A percentile compares a stretch with the other conserved stretches of the same genome.
Evolutionary conservation across 1,139 yeast genomes (phyloP).

Genomic region (Barnettozyma hawaiiensis): DNA sequence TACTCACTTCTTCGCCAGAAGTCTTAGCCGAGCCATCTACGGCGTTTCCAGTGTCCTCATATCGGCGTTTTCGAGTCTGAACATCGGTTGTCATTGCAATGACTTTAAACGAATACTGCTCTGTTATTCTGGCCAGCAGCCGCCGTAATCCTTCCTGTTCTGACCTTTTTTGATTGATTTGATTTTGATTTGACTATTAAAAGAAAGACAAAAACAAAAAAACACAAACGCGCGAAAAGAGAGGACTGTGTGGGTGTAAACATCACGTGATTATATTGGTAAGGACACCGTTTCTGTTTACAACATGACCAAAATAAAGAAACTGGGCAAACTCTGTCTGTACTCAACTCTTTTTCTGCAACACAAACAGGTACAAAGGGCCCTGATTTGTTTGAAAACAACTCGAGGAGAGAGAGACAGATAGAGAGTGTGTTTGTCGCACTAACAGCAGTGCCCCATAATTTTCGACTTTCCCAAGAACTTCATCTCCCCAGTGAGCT

Average conservation of each 20-base stretch:
- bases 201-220: too few species aligned
- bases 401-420: neutral
- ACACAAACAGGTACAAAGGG: neutral
- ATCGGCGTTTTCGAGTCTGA: neutral
- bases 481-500: neutral
- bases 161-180: neutral
- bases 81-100: neutral
- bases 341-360: neutral
- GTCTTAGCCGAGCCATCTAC: neutral
- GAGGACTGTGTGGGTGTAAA: neutral
- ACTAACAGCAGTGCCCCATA: too few species aligned
- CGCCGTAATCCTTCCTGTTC: too few species aligned
- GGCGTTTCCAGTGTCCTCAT: neutral
- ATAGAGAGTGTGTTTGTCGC: too few species aligned
- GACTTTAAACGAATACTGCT: neutral
- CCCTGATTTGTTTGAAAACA: neutral
- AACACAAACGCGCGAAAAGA: too few species aligned
- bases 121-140: too few species aligned
- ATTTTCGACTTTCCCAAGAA: neutral
- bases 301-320: neutral
- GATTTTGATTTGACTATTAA: neutral
- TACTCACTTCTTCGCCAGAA: neutral
- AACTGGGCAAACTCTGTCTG: too few species aligned
- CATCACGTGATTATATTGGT: neutral
- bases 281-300: neutral